Conservation (phyloP, 2,329 filamentous ascomycete species). For the Calonectria pseudoreteaudii region DNA sequence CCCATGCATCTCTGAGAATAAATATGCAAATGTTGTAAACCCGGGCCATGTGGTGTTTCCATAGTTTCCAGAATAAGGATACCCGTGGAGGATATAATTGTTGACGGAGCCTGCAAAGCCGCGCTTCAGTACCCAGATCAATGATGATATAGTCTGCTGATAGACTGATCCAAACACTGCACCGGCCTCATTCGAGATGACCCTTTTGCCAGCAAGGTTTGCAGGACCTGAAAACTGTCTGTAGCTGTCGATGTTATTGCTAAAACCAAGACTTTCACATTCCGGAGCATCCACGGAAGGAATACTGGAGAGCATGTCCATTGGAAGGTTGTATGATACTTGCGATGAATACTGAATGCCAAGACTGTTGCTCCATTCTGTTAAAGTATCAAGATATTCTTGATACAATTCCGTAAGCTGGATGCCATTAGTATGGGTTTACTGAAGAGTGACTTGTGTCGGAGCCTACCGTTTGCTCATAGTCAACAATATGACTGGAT, state of each 20-base stretch:
- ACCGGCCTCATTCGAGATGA: neutral
- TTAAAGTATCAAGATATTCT: neutral
- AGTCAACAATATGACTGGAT: neutral
- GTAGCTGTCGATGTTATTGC: neutral
- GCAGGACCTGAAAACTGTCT: neutral
- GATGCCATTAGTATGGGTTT: neutral
- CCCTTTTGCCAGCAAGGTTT: neutral
- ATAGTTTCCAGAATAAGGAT: neutral
- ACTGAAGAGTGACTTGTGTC: too few species aligned
- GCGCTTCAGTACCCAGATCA: neutral
- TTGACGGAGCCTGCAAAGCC: neutral
- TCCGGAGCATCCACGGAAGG: neutral
- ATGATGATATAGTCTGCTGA: neutral
- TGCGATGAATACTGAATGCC: neutral
- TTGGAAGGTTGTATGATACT: neutral
- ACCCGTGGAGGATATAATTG: neutral
- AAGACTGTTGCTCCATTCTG: neutral
- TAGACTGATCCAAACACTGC: neutral
- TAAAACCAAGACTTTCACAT: neutral
- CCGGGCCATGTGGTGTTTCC: neutral
- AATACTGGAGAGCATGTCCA: neutral
- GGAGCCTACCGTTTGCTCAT: neutral
- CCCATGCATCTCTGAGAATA: neutral
- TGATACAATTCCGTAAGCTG: neutral
- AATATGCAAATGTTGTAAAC: neutral